Conservation (phyloP, 306 rosid species). For the Quercus variabilis region DNA sequence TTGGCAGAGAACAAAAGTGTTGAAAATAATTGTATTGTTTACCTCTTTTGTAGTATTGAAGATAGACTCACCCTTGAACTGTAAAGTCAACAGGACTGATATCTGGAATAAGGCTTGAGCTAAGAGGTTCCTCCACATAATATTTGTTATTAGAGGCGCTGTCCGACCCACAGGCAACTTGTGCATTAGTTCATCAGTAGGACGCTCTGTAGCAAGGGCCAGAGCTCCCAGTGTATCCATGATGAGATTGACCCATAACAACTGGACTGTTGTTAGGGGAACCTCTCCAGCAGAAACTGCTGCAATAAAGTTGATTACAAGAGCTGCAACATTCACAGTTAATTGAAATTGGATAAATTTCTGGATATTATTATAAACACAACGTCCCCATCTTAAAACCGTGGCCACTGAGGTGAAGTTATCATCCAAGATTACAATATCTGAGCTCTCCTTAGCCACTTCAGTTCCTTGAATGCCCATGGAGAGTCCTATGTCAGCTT, state of each 20-base stretch:
- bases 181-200: conserved; percentile 74
- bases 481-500: conserved; percentile 88
- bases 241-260: conserved; percentile 86
- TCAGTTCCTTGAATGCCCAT: conserved; percentile 96
- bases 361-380: conserved; percentile 86
- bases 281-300: conserved; percentile 88
- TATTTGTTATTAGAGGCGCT: conserved; percentile 69
- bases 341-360: conserved; percentile 86
- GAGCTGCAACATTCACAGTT: conserved; percentile 87
- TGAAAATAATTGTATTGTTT: conserved; percentile 77
- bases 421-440: conserved; percentile 80
- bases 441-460: conserved; percentile 91
- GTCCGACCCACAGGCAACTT: conserved; percentile 75
- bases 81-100: conserved; percentile 53
- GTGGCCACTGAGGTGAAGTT: conserved; percentile 78
- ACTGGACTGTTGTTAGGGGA: conserved; percentile 80
- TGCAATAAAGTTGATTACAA: conserved; percentile 80
- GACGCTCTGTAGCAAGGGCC: conserved; percentile 85
- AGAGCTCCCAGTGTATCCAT: conserved; percentile 92
- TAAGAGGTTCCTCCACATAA: conserved; percentile 92
- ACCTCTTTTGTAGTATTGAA: conserved; percentile 48
- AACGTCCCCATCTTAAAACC: conserved; percentile 82
- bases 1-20: conserved; percentile 82
- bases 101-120: conserved; percentile 75
- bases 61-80: conserved; percentile 64